These are phyloP conservation scores for Solanum chaucha DNA, from an alignment of 257 asterid species.

Conservation along the genomic window DNA sequence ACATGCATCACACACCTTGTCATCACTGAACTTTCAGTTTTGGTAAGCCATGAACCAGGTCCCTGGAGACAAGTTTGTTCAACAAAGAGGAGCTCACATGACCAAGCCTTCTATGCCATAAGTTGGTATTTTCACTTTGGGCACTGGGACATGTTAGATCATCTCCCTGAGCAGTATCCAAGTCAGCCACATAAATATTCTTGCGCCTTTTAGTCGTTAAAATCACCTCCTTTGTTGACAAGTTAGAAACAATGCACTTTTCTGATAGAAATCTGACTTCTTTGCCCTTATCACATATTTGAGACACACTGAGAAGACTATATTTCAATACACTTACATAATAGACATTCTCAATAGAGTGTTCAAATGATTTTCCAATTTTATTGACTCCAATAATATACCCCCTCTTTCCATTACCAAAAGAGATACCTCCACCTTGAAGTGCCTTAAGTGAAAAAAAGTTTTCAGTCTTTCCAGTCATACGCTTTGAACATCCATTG, in stretches of 20 bases:
- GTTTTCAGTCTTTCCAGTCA: background rate
- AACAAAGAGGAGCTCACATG: background rate
- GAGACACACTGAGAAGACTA: background rate
- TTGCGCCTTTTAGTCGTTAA: background rate
- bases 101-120: background rate
- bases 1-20: background rate
- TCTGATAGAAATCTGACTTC: too few relatives aligned
- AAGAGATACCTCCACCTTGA: too few relatives aligned
- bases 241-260: background rate
- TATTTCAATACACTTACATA: too few relatives aligned
- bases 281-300: background rate
- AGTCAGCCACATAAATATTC: background rate
- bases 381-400: too few relatives aligned
- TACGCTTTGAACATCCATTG: background rate
- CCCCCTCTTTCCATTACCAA: too few relatives aligned
- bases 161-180: background rate
- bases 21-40: background rate
- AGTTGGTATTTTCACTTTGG: background rate
- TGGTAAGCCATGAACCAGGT: background rate
- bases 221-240: background rate
- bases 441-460: background rate
- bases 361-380: too few relatives aligned
- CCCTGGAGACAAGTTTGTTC: background rate
- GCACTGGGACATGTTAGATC: background rate
- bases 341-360: too few relatives aligned